These are phyloP conservation scores for Dipteronia dyeriana DNA, from an alignment of 345 rosid genomes.

Conservation along the genomic window DNA sequence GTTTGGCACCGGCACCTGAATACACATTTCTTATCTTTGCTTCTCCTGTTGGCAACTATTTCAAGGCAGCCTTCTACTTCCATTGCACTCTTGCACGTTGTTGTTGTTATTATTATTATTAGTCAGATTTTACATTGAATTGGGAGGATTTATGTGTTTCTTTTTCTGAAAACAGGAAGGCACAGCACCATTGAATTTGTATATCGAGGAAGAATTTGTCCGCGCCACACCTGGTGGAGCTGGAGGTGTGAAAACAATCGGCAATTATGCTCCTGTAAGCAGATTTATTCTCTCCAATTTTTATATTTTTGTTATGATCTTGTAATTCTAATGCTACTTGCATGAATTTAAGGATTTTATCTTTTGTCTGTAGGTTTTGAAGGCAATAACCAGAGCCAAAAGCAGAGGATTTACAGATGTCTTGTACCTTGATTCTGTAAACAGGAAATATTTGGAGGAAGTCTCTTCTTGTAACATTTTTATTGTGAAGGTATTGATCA, in stretches of 20 bases:
- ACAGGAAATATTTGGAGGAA: slow-evolving; percentile 69
- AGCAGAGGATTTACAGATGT: slow-evolving; percentile 80
- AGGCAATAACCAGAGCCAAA: slow-evolving; percentile 65
- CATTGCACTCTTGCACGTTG: neutral
- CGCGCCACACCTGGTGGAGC: slow-evolving; percentile 69
- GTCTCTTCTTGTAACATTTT: slow-evolving; percentile 87
- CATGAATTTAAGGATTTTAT: neutral
- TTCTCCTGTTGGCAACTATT: slow-evolving; percentile 82
- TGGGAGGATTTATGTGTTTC: slow-evolving; percentile 10
- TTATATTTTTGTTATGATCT: neutral
- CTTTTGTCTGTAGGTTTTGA: slow-evolving; percentile 59
- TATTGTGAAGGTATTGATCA: slow-evolving; percentile 56
- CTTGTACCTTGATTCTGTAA: slow-evolving; percentile 74
- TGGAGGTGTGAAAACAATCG: slow-evolving; percentile 65
- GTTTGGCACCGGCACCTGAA: slow-evolving; percentile 74
- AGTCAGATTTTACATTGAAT: neutral
- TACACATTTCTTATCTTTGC: slow-evolving; percentile 68
- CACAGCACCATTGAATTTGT: slow-evolving; percentile 53
- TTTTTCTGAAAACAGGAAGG: slow-evolving; percentile 46
- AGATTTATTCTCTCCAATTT: neutral
- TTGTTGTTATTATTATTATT: no score
- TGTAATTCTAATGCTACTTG: neutral
- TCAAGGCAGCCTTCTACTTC: slow-evolving; percentile 53
- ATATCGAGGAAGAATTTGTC: slow-evolving; percentile 56
- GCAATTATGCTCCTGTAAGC: slow-evolving; percentile 77